Base-by-base conservation (phyloP, 768 basidiomycete genomes). In the Pulveroboletus sp. region DNA sequence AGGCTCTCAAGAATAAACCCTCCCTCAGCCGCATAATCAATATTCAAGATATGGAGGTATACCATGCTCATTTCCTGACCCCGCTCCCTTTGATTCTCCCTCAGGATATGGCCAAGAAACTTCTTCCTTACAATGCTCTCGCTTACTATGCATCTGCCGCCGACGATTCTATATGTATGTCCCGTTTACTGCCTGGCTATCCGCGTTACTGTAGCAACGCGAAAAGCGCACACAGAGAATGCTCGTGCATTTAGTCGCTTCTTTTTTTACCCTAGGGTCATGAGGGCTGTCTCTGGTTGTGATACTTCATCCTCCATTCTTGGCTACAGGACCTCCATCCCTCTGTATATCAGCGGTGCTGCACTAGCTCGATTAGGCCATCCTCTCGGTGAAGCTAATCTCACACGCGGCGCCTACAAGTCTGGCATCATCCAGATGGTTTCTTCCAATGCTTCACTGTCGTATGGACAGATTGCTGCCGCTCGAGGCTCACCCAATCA, bases 311-410 rank as follows among this genome's bases (percentile, higher is more conserved):
- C 87, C 10, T 81, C 74, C 6, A 82, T 90, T 50, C 81, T 94
- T 39, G 83, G 90, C 13, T 83, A 77, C 64, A 73, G 72, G 42
- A 81, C 82, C 19, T 77, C 80, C 1, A 78, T 95, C 41, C 94
- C 94, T 1, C 72, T 97, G 6, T 93, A 90, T 61, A 85, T 90
- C 41, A 82, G 82, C 41, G 90, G 85, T 27, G 87, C 92, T 16
- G 92, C 90, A 19, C 78, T 89, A 33, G 89, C 89, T n/a, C 81
- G 81, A 49, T 72, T 94, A 0, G 94, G 93, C 1, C 93, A 97
- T 64, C 93, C 93, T 11, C 70, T 81, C n/a, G 93, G 92, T 16
- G 93, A 97, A 70, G 70, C 77, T 24, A 94, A 94, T 65, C 81
- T 94, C 49, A 85, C 87, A 2, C 77, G 75, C 46, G 91, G 82